These are phyloP conservation scores for Gossypium thurberi DNA, from an alignment of 345 rosid species.

Conservation along the genomic window DNA sequence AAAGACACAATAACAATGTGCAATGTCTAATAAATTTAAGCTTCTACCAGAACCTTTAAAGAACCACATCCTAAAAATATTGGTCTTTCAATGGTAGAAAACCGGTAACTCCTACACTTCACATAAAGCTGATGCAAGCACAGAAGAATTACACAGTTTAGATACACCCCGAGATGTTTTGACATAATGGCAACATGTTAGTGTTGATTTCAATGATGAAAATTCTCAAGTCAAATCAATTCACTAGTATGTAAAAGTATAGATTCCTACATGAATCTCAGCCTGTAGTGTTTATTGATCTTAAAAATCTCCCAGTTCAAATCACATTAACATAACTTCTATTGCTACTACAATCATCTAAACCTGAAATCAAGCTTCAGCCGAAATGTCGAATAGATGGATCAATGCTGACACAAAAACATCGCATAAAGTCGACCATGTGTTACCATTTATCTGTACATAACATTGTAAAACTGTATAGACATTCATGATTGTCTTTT, in stretches of 20 bases:
- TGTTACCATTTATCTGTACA: neutral
- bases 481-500: neutral
- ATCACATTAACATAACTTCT: neutral
- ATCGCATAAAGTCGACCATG: neutral
- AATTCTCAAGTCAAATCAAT: neutral
- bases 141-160: neutral
- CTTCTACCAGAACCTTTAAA: neutral
- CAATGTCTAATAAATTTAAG: neutral
- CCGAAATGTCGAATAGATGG: neutral
- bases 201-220: neutral
- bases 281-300: neutral
- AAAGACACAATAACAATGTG: neutral
- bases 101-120: neutral
- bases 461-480: neutral
- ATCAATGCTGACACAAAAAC: neutral
- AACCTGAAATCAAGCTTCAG: neutral
- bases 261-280: neutral
- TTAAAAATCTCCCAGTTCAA: neutral
- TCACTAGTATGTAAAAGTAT: neutral
- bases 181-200: neutral
- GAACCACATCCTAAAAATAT: neutral
- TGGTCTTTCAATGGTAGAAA: neutral
- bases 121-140: neutral
- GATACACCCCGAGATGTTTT: neutral
- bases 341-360: neutral